Conservation (phyloP, 768 basidiomycete genomes). For the Hypholoma sublateritium region DNA sequence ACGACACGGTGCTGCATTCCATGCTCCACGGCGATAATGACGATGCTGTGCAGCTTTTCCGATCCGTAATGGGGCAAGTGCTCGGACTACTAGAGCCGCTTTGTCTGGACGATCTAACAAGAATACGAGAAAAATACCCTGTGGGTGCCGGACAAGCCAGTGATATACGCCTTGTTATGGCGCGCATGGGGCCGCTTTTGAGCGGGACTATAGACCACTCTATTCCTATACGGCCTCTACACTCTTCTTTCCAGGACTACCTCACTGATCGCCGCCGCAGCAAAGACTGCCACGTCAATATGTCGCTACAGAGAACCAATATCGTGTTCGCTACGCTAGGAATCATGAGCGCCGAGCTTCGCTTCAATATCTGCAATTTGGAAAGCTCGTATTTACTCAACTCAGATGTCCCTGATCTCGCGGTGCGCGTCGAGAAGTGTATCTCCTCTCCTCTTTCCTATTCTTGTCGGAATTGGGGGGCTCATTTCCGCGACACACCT, state of each 20-base stretch:
- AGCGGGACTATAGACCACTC: slow-evolving; percentile 5
- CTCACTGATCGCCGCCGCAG: slow-evolving; percentile 22
- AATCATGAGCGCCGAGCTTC: slow-evolving; percentile 23
- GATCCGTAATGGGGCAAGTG: slow-evolving; percentile 10
- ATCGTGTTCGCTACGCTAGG: slow-evolving; percentile 8
- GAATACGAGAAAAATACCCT: neutral
- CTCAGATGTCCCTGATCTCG: slow-evolving; percentile 19
- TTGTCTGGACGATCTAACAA: neutral
- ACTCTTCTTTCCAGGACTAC: slow-evolving; percentile 32
- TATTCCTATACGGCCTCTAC: slow-evolving; percentile 11
- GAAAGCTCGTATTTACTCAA: slow-evolving; percentile 26
- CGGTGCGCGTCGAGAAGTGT: slow-evolving; percentile 6
- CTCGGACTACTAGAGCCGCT: slow-evolving; percentile 6
- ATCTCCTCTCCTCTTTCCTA: slow-evolving; percentile 23
- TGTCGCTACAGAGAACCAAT: neutral
- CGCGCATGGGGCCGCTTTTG: slow-evolving; percentile 9
- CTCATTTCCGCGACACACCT: slow-evolving; percentile 15
- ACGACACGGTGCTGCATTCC: neutral
- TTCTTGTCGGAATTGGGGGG: slow-evolving; percentile 23
- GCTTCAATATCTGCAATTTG: slow-evolving; percentile 29
- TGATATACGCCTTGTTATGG: slow-evolving; percentile 1
- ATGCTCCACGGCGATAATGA: neutral
- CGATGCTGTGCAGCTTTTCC: neutral
- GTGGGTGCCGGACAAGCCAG: neutral
- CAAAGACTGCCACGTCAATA: slow-evolving; percentile 19